Evolutionary conservation across 768 basidiomycete species (phyloP), one percentile per base, ranked within the genome.

Genomic region (Rhodotorula kratochvilovae): DNA sequence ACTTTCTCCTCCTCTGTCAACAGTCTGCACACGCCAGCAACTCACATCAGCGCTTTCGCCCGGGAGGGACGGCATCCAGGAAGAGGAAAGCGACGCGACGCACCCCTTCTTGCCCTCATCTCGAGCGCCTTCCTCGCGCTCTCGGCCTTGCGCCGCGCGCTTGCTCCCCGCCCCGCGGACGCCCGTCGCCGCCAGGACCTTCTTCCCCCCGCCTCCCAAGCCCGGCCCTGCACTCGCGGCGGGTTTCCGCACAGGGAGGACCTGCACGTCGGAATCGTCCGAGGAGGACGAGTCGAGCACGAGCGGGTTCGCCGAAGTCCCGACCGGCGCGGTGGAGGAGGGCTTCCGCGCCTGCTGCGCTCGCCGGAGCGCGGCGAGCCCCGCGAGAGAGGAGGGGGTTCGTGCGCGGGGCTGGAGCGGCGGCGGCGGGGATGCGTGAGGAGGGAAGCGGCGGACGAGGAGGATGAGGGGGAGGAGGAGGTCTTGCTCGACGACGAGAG

Each of bases 1-100:
- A 77, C 12, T 46, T 77, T 77, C 56, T 77, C 76, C 12, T 65
- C 56, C 57, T 77, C 74, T 2, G 60, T 71, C 39, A 77, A 55
- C n/a, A 77, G 54, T 6, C 74, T 75, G 62, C n/a, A 19, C 8
- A 12, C 17, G 25, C 8, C 3, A 0, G 5, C 5, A 2, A 48
- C 5, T n/a, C 13, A 25, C 31, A 43, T 25, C 13, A 42, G 39
- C 50, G 35, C 10, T 12, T 29, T 4, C 13, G 39, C n/a, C 31
- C 23, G 2, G 2, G n/a, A 31, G 19, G n/a, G 27, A 58, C 8
- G n/a, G n/a, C 23, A 23, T 12, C 25, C 31, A 36, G 42, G 6
- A 21, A 42, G 11, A 17, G 17, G 43, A 29, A 21, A 17, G 12
- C 0, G 31, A 31, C 31, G 16, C 6, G 10, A 68, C 71, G 48